Conservation (phyloP, 192 early-diverging fungal species). For the Backusella psychrophila region DNA sequence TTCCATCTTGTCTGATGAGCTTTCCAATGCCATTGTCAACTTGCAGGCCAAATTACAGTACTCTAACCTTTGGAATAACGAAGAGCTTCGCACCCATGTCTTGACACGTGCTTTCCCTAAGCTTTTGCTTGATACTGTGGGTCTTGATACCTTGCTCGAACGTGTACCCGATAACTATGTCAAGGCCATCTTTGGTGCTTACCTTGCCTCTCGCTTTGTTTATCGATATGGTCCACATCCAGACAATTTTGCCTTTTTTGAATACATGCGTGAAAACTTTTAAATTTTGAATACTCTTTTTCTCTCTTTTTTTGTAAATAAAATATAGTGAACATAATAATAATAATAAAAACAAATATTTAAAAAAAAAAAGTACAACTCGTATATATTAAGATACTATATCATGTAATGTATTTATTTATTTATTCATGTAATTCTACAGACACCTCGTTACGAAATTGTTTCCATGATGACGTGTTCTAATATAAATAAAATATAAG, state of each 20-base stretch:
- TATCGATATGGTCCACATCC: constrained; percentile 94
- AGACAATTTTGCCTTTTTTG: constrained; percentile 97
- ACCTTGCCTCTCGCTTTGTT: constrained; percentile 94
- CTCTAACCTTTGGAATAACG: constrained; percentile 93
- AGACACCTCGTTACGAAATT: background rate
- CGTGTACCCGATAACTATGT: constrained; percentile 94
- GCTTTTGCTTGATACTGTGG: constrained; percentile 85
- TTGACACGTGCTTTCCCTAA: constrained; percentile 91
- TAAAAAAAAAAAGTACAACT: background rate
- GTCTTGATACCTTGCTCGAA: constrained; percentile 81
- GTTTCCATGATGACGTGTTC: constrained; percentile 5
- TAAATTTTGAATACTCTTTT: background rate
- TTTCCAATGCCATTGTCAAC: constrained; percentile 88
- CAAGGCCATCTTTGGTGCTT: constrained; percentile 96
- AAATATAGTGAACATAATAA: background rate
- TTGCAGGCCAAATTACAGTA: constrained; percentile 90
- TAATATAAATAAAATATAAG: background rate
- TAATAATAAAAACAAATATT: background rate
- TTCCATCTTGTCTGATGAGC: constrained; percentile 85
- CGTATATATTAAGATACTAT: background rate
- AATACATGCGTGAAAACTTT: constrained; percentile 71
- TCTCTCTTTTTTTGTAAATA: background rate
- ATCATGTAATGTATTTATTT: background rate
- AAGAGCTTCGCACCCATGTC: constrained; percentile 74
- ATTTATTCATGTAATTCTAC: constrained; percentile 1